These are phyloP conservation scores for Turritis glabra DNA, from an alignment of 345 rosid genomes.

Conservation along the genomic window DNA sequence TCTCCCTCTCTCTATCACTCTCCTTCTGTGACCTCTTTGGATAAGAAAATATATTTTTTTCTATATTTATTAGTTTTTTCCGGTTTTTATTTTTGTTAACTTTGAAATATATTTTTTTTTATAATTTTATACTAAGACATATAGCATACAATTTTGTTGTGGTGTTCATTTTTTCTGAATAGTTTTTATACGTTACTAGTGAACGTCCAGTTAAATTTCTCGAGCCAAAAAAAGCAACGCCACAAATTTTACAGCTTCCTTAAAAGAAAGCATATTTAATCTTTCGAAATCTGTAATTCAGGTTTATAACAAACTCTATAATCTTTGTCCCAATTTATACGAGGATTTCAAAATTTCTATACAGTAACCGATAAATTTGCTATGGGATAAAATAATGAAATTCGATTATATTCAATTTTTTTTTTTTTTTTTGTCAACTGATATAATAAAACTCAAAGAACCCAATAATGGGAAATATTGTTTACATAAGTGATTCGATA, in stretches of 20 bases:
- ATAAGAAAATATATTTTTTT: slow-evolving; percentile 7
- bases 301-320: background rate
- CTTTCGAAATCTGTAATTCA: background rate
- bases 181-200: background rate
- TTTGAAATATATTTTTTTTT: background rate
- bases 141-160: background rate
- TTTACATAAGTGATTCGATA: too few relatives aligned
- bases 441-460: too few relatives aligned
- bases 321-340: background rate
- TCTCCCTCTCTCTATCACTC: slow-evolving; percentile 13
- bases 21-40: slow-evolving; percentile 13
- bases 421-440: too few relatives aligned
- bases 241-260: background rate
- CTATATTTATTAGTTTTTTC: background rate
- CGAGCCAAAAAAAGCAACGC: background rate
- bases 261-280: background rate
- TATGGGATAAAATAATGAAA: background rate
- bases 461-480: too few relatives aligned
- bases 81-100: too few relatives aligned
- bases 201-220: background rate
- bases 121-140: background rate
- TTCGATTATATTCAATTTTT: too few relatives aligned
- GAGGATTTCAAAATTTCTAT: background rate
- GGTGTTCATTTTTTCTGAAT: slow-evolving; percentile 1
- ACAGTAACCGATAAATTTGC: background rate